phyloP scores from a whole-genome alignment of 345 rosid species.

The Linum lewisii region DNA sequence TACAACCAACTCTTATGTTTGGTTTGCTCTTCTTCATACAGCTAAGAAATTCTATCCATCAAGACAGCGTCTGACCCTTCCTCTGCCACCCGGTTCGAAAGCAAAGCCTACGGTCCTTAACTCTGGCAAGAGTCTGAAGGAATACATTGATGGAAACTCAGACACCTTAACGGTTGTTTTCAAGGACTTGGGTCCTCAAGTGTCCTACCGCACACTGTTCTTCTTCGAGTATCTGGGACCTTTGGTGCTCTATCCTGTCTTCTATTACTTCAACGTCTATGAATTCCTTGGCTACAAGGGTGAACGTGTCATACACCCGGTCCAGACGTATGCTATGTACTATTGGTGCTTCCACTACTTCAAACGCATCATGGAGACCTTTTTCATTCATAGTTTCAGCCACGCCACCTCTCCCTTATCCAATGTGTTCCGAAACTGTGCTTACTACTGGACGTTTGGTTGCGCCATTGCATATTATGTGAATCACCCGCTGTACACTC shows the following conservation, averaged over 20 bases:
- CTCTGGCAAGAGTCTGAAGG: slow-evolving; percentile 61
- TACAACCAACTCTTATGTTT: no score
- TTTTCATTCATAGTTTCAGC: slow-evolving; percentile 84
- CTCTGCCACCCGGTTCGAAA: slow-evolving; percentile 62
- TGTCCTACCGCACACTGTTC: slow-evolving; percentile 88
- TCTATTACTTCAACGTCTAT: slow-evolving; percentile 84
- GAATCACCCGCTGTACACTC: slow-evolving; percentile 91
- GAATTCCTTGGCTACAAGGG: slow-evolving; percentile 58
- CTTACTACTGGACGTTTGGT: slow-evolving; percentile 94
- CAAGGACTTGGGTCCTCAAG: slow-evolving; percentile 95
- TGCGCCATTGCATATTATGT: slow-evolving; percentile 73
- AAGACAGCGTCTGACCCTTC: slow-evolving; percentile 89
- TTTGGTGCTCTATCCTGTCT: slow-evolving; percentile 67
- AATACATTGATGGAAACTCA: slow-evolving; percentile 56
- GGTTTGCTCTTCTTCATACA: no score
- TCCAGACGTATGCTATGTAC: slow-evolving; percentile 88
- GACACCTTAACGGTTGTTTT: slow-evolving; percentile 54
- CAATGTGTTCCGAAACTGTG: slow-evolving; percentile 92
- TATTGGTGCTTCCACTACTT: slow-evolving; percentile 95
- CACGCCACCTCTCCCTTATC: slow-evolving; percentile 89
- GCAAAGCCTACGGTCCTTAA: slow-evolving; percentile 58
- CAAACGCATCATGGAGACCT: slow-evolving; percentile 92
- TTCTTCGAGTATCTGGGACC: slow-evolving; percentile 96
- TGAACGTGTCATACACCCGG: slow-evolving; percentile 58
- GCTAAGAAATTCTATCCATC: no score